phyloP scores from a whole-genome alignment of 176 grass and related monocot genomes.

The Triticum timopheevii region DNA sequence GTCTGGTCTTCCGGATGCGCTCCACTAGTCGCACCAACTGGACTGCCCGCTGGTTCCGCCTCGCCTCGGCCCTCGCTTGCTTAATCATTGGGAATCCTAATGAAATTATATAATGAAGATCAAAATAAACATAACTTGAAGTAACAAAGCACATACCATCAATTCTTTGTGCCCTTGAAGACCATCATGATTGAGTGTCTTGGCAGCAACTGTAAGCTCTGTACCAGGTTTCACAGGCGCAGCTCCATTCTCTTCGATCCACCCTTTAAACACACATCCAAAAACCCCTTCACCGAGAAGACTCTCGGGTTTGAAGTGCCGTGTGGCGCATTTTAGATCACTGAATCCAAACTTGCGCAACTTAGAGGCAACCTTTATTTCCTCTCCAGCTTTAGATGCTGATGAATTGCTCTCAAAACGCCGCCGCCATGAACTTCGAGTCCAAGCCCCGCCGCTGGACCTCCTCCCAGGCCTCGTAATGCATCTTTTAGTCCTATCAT shows the following conservation, averaged over 20 bases:
- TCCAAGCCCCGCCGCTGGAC: too few species aligned
- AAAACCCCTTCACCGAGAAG: conserved; percentile 84
- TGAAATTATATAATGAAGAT: neutral
- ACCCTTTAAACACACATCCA: conserved; percentile 94
- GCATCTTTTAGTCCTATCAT: too few species aligned
- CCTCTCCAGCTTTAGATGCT: conserved; percentile 68
- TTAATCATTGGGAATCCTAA: conserved; percentile 7
- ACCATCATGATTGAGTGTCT: conserved; percentile 87
- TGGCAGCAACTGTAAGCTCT: conserved; percentile 88
- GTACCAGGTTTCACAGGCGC: conserved; percentile 85
- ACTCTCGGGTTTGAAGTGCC: conserved; percentile 81
- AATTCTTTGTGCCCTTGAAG: conserved; percentile 95
- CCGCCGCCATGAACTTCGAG: too few species aligned
- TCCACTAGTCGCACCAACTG: too few species aligned
- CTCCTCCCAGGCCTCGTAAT: too few species aligned
- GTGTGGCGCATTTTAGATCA: conserved; percentile 76
- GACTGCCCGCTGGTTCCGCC: too few species aligned
- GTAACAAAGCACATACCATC: conserved; percentile 55
- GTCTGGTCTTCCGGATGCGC: too few species aligned
- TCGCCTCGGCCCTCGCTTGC: too few species aligned
- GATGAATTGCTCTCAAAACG: conserved; percentile 70
- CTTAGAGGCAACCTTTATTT: conserved; percentile 76
- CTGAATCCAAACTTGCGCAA: conserved; percentile 78
- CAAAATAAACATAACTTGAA: conserved; percentile 11
- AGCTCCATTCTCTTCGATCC: conserved; percentile 88